Evolutionary conservation across 352 stramenopile species (phyloP).

Genomic region (Pythium chondricola): DNA sequence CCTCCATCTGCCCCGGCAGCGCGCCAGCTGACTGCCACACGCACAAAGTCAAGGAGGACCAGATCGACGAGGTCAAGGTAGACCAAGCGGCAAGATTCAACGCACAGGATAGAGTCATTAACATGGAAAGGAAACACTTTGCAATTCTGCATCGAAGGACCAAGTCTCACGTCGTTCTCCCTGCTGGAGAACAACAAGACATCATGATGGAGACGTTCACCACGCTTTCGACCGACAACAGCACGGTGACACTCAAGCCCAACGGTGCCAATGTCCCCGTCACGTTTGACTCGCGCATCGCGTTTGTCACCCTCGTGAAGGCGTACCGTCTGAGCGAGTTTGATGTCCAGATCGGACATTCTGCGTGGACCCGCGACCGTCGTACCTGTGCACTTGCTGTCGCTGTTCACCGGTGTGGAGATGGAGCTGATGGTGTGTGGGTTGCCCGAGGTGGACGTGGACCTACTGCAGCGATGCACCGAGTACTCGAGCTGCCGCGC

Average conservation of each 20-base stretch:
- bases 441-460: slow-evolving; percentile 72
- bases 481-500: slow-evolving; percentile 82
- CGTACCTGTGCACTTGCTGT: slow-evolving; percentile 59
- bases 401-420: slow-evolving; percentile 77
- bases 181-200: too few species aligned
- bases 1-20: too few species aligned
- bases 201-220: slow-evolving; percentile 91
- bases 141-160: too few species aligned
- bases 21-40: too few species aligned
- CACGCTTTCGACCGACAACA: slow-evolving; percentile 80
- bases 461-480: slow-evolving; percentile 71
- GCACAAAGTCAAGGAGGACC: too few species aligned
- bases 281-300: slow-evolving; percentile 67
- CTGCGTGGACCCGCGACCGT: slow-evolving; percentile 68
- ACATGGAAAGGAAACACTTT: too few species aligned
- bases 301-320: slow-evolving; percentile 81
- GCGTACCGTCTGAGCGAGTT: slow-evolving; percentile 76
- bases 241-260: slow-evolving; percentile 63
- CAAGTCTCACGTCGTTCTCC: too few species aligned
- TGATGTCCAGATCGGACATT: slow-evolving; percentile 40
- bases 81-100: too few species aligned
- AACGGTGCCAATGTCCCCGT: slow-evolving; percentile 58
- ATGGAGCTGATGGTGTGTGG: slow-evolving; percentile 84
- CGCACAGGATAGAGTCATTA: too few species aligned
- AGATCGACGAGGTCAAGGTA: too few species aligned